phyloP scores from a whole-genome alignment of 169 alveolate genomes.

The Plasmodium gaboni region DNA sequence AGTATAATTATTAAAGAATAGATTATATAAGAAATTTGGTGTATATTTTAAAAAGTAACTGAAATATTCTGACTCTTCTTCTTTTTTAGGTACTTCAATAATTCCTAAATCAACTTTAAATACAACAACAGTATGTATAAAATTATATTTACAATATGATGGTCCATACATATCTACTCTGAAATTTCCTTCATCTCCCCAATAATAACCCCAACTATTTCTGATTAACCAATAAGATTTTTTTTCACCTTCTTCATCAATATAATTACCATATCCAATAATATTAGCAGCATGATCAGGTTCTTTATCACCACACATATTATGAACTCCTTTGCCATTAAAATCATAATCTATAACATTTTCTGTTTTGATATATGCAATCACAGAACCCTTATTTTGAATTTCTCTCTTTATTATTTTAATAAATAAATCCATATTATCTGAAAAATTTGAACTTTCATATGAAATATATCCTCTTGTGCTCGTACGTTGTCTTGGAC shows the following conservation, averaged over 20 bases:
- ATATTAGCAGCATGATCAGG: constrained; percentile 76
- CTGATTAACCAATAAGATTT: constrained; percentile 67
- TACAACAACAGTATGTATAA: constrained; percentile 50
- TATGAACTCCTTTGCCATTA: constrained; percentile 69
- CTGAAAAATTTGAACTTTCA: background rate
- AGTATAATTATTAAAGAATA: constrained; percentile 7
- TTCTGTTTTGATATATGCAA: constrained; percentile 68
- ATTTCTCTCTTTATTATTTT: constrained; percentile 57
- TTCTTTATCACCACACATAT: constrained; percentile 61
- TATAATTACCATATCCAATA: constrained; percentile 78
- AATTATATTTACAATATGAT: constrained; percentile 20
- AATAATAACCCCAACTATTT: constrained; percentile 77
- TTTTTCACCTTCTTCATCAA: constrained; percentile 28
- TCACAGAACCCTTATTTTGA: constrained; percentile 78
- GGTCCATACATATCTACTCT: constrained; percentile 77
- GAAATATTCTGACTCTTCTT: background rate
- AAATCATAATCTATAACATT: constrained; percentile 66
- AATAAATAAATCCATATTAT: constrained; percentile 42
- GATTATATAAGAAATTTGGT: constrained; percentile 11
- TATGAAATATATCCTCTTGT: constrained; percentile 9
- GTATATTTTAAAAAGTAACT: constrained; percentile 8
- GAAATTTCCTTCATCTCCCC: constrained; percentile 76
- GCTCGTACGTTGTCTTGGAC: too few species aligned
- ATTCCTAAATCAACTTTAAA: constrained; percentile 31
- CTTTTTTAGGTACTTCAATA: constrained; percentile 27